A percentile compares a stretch with the other conserved stretches of the same genome.
Conservation (phyloP, 2,329 filamentous ascomycete species). For the Rutstroemia sp. region DNA sequence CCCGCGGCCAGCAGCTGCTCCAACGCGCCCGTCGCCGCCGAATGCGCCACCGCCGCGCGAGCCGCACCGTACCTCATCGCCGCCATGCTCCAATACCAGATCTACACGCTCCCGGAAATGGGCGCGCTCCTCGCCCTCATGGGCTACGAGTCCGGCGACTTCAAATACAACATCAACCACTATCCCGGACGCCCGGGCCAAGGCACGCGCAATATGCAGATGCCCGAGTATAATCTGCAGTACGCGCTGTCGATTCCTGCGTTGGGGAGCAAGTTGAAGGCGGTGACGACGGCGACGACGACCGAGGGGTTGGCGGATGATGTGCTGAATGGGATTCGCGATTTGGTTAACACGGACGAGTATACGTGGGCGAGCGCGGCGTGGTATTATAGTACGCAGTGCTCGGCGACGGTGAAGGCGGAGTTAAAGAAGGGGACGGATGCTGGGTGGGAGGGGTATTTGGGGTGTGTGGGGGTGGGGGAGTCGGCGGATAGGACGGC, state of each 20-base stretch:
- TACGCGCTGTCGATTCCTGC: constrained; percentile 44
- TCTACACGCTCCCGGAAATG: constrained; percentile 40
- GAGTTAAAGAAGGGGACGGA: constrained; percentile 36
- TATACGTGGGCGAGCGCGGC: constrained; percentile 51
- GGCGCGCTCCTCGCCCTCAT: constrained; percentile 54
- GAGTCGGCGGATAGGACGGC: constrained; percentile 37
- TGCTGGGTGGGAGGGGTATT: constrained; percentile 45
- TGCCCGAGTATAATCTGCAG: constrained; percentile 42
- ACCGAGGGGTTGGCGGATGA: constrained; percentile 28
- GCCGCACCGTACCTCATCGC: constrained; percentile 43
- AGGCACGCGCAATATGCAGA: constrained; percentile 60
- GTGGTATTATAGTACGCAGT: constrained; percentile 54
- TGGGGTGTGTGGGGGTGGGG: constrained; percentile 46
- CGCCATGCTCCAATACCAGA: constrained; percentile 46
- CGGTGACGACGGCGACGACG: constrained; percentile 27
- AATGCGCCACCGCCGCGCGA: constrained; percentile 45
- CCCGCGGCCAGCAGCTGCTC: constrained; percentile 41
- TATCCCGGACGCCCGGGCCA: constrained; percentile 46
- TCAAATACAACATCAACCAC: constrained; percentile 56
- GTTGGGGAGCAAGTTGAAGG: constrained; percentile 31
- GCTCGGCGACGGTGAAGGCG: constrained; percentile 35
- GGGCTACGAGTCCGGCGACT: constrained; percentile 52
- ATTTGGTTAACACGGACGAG: constrained; percentile 41
- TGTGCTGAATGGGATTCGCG: constrained; percentile 38
- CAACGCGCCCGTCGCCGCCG: constrained; percentile 34